Evolutionary conservation across 768 basidiomycete species (phyloP).

Genomic region (Tricholomella constricta): DNA sequence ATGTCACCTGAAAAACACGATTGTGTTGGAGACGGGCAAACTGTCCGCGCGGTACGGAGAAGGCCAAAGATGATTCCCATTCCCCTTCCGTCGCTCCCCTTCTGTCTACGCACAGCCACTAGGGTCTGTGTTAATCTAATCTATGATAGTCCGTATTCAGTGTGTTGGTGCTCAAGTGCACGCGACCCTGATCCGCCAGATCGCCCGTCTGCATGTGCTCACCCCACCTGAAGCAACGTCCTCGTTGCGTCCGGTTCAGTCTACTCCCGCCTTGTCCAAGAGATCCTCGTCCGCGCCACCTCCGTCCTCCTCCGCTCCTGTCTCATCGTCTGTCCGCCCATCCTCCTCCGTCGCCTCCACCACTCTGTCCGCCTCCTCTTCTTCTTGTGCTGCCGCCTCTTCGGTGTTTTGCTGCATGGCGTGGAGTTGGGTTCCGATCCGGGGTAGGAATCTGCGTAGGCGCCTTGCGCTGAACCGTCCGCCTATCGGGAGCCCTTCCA

Average conservation of each 20-base stretch:
- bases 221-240: background rate
- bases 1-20: no score
- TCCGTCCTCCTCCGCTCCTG: background rate
- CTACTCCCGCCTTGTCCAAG: background rate
- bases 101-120: no score
- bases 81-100: no score
- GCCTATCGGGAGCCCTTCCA: conserved; percentile 15
- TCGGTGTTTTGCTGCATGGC: conserved; percentile 10
- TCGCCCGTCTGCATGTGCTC: conserved; percentile 2
- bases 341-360: background rate
- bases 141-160: no score
- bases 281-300: background rate
- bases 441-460: conserved; percentile 20
- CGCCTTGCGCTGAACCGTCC: conserved; percentile 16
- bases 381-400: background rate
- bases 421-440: conserved; percentile 18
- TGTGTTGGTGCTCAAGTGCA: no score
- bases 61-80: no score
- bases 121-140: no score
- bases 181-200: no score
- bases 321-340: no score
- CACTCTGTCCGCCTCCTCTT: background rate
- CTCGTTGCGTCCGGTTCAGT: background rate
- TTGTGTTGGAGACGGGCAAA: no score
- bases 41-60: no score